These are phyloP conservation scores for Escovopsis sp. DNA, from an alignment of 2,329 filamentous ascomycete genomes.

Conservation along the genomic window DNA sequence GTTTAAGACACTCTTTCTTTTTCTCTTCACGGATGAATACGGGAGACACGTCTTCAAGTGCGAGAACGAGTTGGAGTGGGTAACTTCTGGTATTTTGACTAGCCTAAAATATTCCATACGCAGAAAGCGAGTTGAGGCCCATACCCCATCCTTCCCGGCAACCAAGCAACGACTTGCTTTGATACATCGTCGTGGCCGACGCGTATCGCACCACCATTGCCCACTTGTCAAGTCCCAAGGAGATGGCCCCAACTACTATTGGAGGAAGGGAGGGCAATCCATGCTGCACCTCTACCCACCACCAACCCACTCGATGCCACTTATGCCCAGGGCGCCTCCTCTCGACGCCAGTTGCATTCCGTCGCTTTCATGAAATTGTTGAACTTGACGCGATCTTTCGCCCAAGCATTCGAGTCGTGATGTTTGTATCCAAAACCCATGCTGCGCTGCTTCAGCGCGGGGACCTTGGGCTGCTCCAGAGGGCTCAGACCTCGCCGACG, in stretches of 20 bases:
- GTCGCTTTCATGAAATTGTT: conserved; percentile 43
- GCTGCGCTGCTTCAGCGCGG: conserved; percentile 35
- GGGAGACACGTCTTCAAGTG: no score
- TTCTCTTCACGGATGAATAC: no score
- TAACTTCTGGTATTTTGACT: conserved; percentile 50
- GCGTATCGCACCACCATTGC: neutral
- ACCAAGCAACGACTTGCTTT: conserved; percentile 7
- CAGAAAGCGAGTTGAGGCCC: conserved; percentile 48
- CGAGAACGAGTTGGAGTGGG: no score
- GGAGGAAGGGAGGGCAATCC: conserved; percentile 25
- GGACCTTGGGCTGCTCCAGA: conserved; percentile 35
- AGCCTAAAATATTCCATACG: conserved; percentile 39
- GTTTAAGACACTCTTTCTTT: no score
- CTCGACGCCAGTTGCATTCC: conserved; percentile 49
- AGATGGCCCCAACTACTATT: conserved; percentile 44
- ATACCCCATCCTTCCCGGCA: conserved; percentile 15
- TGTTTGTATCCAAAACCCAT: conserved; percentile 33
- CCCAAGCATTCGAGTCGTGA: conserved; percentile 17
- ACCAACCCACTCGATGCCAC: conserved; percentile 88
- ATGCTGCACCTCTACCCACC: conserved; percentile 54
- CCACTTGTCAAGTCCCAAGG: conserved; percentile 1
- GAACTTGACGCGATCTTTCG: conserved; percentile 34
- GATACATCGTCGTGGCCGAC: neutral
- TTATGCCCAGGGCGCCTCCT: conserved; percentile 51
- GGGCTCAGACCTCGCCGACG: conserved; percentile 53